Base-by-base conservation (phyloP, 1,284 basidiomycete species). In the Cystobasidium sp. region DNA sequence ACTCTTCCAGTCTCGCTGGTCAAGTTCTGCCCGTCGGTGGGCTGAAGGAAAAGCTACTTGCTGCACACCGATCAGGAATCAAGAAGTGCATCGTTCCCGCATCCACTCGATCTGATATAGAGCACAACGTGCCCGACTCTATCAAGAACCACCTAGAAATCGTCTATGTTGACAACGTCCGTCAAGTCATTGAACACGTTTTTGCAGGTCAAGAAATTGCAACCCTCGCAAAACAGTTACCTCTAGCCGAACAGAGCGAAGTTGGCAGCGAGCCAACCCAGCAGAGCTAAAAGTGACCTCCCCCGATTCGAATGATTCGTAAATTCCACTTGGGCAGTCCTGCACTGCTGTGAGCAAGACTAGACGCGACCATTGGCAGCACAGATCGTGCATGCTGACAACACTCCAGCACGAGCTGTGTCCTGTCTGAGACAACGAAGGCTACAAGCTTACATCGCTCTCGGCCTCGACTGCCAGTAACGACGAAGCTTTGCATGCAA, bases 131-230 rank as follows among this genome's bases (percentile, higher is more conserved):
- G 0, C 94, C 93, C 0, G 90, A 89, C 79, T 94, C 92, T 79
- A 94, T 97, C 77, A 97, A 97, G 87, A 90, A 88, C 16, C 94
- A 94, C 31, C 94, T 97, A 77, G 88, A 89, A 68, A 93, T 97
- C 79, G 91, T 96, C 74, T 97, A 93, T 80, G 94, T 96, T 64
- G 93, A 96, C 80, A 91, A 92, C 79, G 92, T 95, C 67, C 86
- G 86, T 77, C 55, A 77, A 46, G 76, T 76, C 55, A 68, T 79
- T 53, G 56, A 76, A 58, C 69, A 76, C 41, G 79, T 76, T 4
- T 80, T 80, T 59, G 78, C 66, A 8, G 78, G 77, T 0, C 56
- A 75, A 37, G 73, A 75, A 1, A 74, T 80, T 31, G 79, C 76
- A 20, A 63, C 72, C 3, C 69, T 68, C 37, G 74, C 78, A 1